Evolutionary conservation across 192 early-diverging fungal genomes (phyloP).

Genomic region (Radiomyces spectabilis): DNA sequence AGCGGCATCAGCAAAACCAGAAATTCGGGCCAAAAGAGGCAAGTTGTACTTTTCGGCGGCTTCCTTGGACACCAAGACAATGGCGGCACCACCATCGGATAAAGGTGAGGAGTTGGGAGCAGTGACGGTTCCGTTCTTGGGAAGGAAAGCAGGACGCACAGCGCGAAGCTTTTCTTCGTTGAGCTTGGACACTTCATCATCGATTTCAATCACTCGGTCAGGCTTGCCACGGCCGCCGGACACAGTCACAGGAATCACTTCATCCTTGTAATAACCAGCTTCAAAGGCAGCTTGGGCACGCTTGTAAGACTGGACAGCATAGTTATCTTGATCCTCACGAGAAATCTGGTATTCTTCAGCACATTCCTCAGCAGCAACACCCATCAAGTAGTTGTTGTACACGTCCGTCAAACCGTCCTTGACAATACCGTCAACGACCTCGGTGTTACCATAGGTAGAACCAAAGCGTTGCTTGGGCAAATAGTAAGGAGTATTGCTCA

Average conservation of each 20-base stretch:
- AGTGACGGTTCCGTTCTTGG: slow-evolving; percentile 84
- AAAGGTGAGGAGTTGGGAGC: slow-evolving; percentile 79
- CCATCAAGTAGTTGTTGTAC: slow-evolving; percentile 68
- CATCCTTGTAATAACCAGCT: slow-evolving; percentile 51
- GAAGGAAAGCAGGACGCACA: slow-evolving; percentile 81
- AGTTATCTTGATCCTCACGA: slow-evolving; percentile 77
- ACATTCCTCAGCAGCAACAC: slow-evolving; percentile 72
- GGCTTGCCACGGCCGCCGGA: slow-evolving; percentile 62
- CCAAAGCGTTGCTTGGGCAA: slow-evolving; percentile 70
- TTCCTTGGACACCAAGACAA: slow-evolving; percentile 64
- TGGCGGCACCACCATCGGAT: slow-evolving; percentile 73
- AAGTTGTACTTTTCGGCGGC: slow-evolving; percentile 47
- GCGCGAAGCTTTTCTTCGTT: slow-evolving; percentile 83
- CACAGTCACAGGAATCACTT: slow-evolving; percentile 68
- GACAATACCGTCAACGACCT: slow-evolving; percentile 64
- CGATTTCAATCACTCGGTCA: slow-evolving; percentile 42
- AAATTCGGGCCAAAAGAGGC: slow-evolving; percentile 46
- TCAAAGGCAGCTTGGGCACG: slow-evolving; percentile 64
- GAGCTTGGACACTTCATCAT: slow-evolving; percentile 66
- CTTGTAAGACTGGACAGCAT: slow-evolving; percentile 67
- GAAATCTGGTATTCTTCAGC: slow-evolving; percentile 71
- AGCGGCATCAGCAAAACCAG: slow-evolving; percentile 68
- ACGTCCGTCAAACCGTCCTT: slow-evolving; percentile 71
- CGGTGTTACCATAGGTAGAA: slow-evolving; percentile 63
- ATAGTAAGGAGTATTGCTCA: slow-evolving; percentile 81